Evolutionary conservation across 441 rosid species (phyloP).

Genomic region (Populus tomentosa): DNA sequence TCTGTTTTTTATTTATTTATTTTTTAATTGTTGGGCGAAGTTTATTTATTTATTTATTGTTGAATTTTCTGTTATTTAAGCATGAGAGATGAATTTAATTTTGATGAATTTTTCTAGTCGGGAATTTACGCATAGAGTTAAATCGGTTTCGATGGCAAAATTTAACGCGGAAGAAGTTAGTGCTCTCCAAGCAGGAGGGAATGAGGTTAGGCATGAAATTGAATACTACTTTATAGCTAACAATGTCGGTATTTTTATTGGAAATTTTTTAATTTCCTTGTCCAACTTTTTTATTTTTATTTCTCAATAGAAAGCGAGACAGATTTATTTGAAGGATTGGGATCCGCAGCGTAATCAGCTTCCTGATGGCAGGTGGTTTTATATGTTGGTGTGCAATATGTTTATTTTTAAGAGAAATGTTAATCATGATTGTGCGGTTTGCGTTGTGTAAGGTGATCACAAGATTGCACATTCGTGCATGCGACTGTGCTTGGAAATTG

Average conservation of each 20-base stretch:
- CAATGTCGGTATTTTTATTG: background rate
- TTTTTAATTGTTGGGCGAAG: background rate
- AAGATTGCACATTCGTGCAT: background rate
- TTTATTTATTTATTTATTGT: background rate
- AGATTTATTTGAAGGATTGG: slow-evolving; percentile 69
- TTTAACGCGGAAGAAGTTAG: slow-evolving; percentile 77
- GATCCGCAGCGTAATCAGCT: slow-evolving; percentile 55
- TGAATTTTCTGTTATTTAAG: background rate
- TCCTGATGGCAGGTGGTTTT: slow-evolving; percentile 71
- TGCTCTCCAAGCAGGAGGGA: slow-evolving; percentile 81
- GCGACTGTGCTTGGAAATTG: background rate
- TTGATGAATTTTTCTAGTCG: slow-evolving; percentile 45
- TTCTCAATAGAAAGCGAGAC: slow-evolving; percentile 54
- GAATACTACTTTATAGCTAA: background rate
- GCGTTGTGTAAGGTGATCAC: background rate
- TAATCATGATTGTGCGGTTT: background rate
- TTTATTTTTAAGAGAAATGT: slow-evolving; percentile 3
- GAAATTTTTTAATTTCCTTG: background rate
- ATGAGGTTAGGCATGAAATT: slow-evolving; percentile 50
- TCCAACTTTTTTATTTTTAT: background rate
- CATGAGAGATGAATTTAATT: background rate
- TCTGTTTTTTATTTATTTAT: background rate
- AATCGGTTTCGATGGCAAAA: slow-evolving; percentile 88
- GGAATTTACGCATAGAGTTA: slow-evolving; percentile 89
- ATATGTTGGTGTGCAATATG: background rate